Evolutionary conservation across 257 asterid species (phyloP).

Genomic region (Salvia miltiorrhiza): DNA sequence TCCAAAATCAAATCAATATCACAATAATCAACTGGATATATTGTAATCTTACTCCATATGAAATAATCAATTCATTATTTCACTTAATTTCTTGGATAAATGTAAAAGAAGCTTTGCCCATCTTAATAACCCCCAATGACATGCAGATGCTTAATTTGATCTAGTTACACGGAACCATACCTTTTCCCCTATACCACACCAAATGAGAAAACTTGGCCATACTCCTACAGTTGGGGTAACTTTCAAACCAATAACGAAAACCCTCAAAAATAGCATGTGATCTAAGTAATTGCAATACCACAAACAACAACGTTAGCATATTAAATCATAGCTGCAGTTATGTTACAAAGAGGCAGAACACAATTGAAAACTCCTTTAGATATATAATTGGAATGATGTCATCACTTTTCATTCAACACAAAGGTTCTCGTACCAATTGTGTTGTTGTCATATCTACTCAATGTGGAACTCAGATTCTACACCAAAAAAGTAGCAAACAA

Average conservation of each 20-base stretch:
- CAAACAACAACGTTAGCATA: neutral
- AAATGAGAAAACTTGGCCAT: neutral
- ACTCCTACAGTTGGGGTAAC: neutral
- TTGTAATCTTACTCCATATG: neutral
- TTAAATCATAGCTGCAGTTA: neutral
- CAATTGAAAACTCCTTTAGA: neutral
- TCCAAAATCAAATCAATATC: neutral
- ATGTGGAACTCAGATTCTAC: neutral
- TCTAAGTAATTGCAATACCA: neutral
- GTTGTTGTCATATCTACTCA: neutral
- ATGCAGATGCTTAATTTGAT: neutral
- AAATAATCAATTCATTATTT: neutral
- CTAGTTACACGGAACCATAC: neutral
- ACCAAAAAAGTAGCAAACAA: neutral
- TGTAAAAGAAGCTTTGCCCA: neutral
- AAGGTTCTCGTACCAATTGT: neutral
- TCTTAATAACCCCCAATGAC: conserved; percentile 2
- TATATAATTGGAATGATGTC: neutral
- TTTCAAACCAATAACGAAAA: neutral
- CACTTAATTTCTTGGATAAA: neutral
- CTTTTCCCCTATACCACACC: neutral
- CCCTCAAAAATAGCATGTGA: neutral
- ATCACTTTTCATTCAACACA: conserved; percentile 7
- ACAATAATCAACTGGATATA: neutral
- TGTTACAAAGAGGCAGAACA: neutral